Conservation (phyloP, 768 basidiomycete species). For the Boletellus ananiceps region DNA sequence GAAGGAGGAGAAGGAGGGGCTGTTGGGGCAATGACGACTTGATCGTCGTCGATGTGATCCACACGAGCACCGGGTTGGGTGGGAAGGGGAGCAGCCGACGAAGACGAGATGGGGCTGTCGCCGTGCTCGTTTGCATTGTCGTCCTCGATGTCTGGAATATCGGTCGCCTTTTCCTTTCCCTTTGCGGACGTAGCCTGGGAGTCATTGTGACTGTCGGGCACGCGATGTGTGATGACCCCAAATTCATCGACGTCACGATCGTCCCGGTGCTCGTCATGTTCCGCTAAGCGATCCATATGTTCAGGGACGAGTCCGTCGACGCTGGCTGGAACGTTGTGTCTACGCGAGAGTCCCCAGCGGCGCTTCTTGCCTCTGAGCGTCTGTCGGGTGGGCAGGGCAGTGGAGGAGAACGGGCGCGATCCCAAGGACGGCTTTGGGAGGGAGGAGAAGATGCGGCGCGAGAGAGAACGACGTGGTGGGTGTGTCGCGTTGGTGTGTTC, state of each 20-base stretch:
- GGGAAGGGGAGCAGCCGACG: conserved; percentile 11
- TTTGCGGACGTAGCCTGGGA: conserved; percentile 25
- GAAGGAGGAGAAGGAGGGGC: conserved; percentile 5
- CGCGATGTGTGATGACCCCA: conserved; percentile 23
- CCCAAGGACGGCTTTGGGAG: conserved; percentile 24
- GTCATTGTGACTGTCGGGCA: conserved; percentile 28
- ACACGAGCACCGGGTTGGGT: conserved; percentile 1
- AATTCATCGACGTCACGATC: conserved; percentile 29
- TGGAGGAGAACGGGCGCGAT: conserved; percentile 14
- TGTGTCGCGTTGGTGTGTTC: conserved; percentile 1
- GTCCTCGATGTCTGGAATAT: conserved; percentile 8
- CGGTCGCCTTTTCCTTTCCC: conserved; percentile 36
- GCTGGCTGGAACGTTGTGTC: conserved; percentile 12
- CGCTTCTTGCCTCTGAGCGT: conserved; percentile 28
- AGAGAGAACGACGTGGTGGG: conserved; percentile 20
- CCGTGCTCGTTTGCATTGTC: conserved; percentile 1
- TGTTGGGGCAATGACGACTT: conserved; percentile 21
- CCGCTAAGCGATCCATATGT: conserved; percentile 12
- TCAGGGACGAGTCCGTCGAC: conserved; percentile 14
- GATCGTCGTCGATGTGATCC: conserved; percentile 13
- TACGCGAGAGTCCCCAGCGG: conserved; percentile 23
- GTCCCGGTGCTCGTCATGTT: conserved; percentile 26
- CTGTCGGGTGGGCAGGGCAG: conserved; percentile 20
- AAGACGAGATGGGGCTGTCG: conserved; percentile 12
- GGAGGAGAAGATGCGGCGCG: conserved; percentile 34